Percentiles rank a stretch among this genome's conserved stretches.
phyloP scores from a whole-genome alignment of 1,284 basidiomycete genomes.

The Ustilago trichophora region DNA sequence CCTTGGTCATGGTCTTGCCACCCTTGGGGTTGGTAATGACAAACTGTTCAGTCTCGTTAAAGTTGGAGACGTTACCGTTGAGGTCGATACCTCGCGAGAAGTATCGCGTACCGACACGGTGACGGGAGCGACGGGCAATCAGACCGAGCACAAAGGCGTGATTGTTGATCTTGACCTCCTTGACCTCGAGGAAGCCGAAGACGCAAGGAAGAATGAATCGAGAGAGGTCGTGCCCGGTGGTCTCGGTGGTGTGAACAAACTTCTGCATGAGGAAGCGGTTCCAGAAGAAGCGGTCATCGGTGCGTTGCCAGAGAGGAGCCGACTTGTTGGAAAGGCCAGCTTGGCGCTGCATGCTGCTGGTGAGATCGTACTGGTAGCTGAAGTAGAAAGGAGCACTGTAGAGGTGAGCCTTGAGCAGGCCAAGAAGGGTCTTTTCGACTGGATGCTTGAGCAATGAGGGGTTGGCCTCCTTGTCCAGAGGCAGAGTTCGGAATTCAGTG shows the following conservation, averaged over 20 bases:
- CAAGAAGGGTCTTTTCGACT: conserved; percentile 86
- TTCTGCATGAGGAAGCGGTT: conserved; percentile 75
- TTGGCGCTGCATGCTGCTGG: conserved; percentile 86
- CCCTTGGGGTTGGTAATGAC: conserved; percentile 70
- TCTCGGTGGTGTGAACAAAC: conserved; percentile 42
- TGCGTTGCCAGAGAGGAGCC: conserved; percentile 75
- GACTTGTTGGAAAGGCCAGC: conserved; percentile 70
- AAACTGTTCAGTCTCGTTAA: conserved; percentile 70
- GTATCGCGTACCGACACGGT: conserved; percentile 94
- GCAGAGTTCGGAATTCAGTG: conserved; percentile 90
- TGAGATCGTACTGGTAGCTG: conserved; percentile 90
- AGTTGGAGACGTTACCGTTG: conserved; percentile 69
- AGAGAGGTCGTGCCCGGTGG: conserved; percentile 73
- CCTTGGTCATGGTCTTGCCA: conserved; percentile 56
- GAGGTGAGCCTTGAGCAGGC: conserved; percentile 86
- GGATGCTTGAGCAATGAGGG: conserved; percentile 76
- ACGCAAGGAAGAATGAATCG: conserved; percentile 81
- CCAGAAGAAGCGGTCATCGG: conserved; percentile 98
- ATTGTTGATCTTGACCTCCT: conserved; percentile 79
- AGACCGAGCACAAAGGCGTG: conserved; percentile 84
- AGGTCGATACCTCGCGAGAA: conserved; percentile 92
- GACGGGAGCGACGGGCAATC: conserved; percentile 89
- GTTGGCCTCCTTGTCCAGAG: conserved; percentile 76
- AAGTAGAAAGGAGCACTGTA: conserved; percentile 84
- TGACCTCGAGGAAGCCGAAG: conserved; percentile 78